Base-by-base conservation (phyloP, 768 basidiomycete species). In the Boletus barrowsii region DNA sequence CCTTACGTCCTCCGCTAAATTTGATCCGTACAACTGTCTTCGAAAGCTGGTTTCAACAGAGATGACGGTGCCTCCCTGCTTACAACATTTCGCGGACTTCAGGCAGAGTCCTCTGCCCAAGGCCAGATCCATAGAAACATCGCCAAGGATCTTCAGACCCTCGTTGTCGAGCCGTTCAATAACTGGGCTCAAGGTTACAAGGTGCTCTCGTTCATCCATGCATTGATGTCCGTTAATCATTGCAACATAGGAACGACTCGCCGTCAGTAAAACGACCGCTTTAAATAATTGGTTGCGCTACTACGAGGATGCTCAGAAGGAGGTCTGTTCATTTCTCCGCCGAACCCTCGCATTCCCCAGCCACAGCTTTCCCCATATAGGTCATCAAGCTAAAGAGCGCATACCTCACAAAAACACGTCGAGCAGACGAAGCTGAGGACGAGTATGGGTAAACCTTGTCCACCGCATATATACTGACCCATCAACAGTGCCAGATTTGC, bases 381-480 rank as follows among this genome's bases (percentile, higher is more conserved):
- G 75, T 79, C 6, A 68, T 76, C 41, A 87, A 87, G 70, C 72
- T 93, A 58, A 93, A 90, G 72, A 79, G 85, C 48, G 77, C 82
- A 50, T 96, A 96, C 65, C 69, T 91, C 11, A 71, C 78, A 32
- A 96, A 93, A 70, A 86, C 82, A 0, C 82, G 90, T 50, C 81
- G 82, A 39, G 93, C 94, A 15, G 94, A 97, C 62, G 94, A 97
- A 65, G 87, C 88, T 9, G 93, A 93, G 68, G 94, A 97, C 68
- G 93, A 96, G 94, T 96, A 71, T 64, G 92, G 77, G 6, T 2
- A 14, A 13, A 29, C 37, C 47, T 47, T 42, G 30, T 49, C 46
- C 41, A 26, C 35, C 13, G n/a, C 8, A 10, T 33, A 3, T 24
- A 29, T 36, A 14, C 54, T 66, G 26, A 60, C 36, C 56, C 52